A percentile compares a stretch with the other conserved stretches of the same genome.
phyloP scores from a whole-genome alignment of 805 yeast species.

The Torulaspora quercuum region DNA sequence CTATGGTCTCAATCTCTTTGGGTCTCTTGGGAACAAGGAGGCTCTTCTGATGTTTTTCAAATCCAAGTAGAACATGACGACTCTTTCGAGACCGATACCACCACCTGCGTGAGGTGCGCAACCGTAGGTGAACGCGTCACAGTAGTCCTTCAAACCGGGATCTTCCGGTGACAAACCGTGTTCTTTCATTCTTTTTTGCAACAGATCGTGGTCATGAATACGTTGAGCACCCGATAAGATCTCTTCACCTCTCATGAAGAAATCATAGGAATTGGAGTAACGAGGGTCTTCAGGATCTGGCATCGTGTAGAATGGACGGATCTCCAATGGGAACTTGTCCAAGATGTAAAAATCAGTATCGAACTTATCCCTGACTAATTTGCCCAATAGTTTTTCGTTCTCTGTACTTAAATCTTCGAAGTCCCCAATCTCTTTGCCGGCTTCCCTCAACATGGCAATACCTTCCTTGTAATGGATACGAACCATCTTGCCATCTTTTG shows the following conservation, averaged over 20 bases:
- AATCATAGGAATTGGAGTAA: constrained; percentile 96
- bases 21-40: constrained; percentile 99
- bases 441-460: constrained; percentile 76
- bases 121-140: constrained; percentile 89
- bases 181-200: constrained; percentile 73
- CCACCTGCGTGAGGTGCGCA: constrained; percentile 99
- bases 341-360: constrained; percentile 96
- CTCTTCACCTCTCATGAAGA: constrained; percentile 99
- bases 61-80: constrained; percentile 95
- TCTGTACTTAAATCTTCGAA: constrained; percentile 90
- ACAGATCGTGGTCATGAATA: constrained; percentile 86
- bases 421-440: constrained; percentile 75
- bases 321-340: constrained; percentile 95
- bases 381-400: constrained; percentile 90
- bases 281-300: constrained; percentile 90
- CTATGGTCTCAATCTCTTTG: constrained; percentile 85
- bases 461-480: constrained; percentile 88
- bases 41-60: constrained; percentile 97
- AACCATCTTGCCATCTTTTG: constrained; percentile 91
- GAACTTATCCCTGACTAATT: constrained; percentile 85
- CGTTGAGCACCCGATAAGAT: constrained; percentile 99
- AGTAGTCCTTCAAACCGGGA: constrained; percentile 86
- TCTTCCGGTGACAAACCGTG: constrained; percentile 78
- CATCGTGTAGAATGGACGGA: constrained; percentile 99
- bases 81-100: constrained; percentile 98